phyloP scores from a whole-genome alignment of 2,329 filamentous ascomycete species.

The Monosporascus sp. region DNA sequence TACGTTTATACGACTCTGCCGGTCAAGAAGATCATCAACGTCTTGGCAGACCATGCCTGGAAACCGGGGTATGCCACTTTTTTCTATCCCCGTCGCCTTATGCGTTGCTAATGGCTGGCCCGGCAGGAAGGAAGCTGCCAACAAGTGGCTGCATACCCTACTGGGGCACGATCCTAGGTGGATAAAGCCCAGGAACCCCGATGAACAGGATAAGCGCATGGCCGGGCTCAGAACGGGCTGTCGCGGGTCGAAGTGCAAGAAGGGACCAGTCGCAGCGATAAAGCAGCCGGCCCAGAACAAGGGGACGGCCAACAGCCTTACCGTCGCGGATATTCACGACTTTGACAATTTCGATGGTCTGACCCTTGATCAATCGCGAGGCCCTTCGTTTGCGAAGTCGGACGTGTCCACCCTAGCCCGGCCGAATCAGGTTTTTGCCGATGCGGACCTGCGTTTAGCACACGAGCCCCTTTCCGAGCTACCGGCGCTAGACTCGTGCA shows the following conservation, averaged over 20 bases:
- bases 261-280: conserved; percentile 9
- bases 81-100: background rate
- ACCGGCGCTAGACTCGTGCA: background rate
- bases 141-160: conserved; percentile 52
- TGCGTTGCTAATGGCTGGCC: conserved; percentile 5
- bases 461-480: background rate
- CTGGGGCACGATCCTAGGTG: conserved; percentile 56
- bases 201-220: conserved; percentile 49
- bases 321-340: conserved; percentile 7
- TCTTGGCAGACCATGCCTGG: conserved; percentile 42
- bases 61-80: conserved; percentile 38
- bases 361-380: conserved; percentile 17
- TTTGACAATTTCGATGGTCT: conserved; percentile 14
- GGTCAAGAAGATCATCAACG: conserved; percentile 43
- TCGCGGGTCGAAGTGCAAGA: conserved; percentile 24
- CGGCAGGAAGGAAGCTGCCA: conserved; percentile 50
- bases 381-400: conserved; percentile 16
- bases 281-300: conserved; percentile 19
- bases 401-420: conserved; percentile 1
- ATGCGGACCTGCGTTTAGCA: conserved; percentile 3
- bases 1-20: conserved; percentile 53
- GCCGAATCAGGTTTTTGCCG: conserved; percentile 1
- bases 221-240: conserved; percentile 31
- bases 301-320: conserved; percentile 19
- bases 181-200: conserved; percentile 46